These are phyloP conservation scores for Aspergillus udagawae DNA, from an alignment of 2,329 filamentous ascomycete genomes.

Conservation along the genomic window DNA sequence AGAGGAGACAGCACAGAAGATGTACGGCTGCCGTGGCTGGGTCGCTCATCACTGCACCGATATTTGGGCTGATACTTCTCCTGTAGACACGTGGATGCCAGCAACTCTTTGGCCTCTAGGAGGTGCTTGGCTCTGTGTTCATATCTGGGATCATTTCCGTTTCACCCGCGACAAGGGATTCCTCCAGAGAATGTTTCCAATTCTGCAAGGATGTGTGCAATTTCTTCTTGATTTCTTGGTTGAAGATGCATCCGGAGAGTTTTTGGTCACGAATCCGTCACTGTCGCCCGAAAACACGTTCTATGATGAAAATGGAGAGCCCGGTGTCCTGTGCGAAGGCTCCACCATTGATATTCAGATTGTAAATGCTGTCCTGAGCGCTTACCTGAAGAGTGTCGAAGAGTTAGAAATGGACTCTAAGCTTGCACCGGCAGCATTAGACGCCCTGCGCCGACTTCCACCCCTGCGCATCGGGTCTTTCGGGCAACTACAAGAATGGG, in stretches of 20 bases:
- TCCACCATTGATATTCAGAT: constrained; percentile 49
- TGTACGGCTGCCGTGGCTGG: constrained; percentile 56
- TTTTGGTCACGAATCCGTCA: constrained; percentile 25
- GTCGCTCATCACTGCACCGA: constrained; percentile 57
- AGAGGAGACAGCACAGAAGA: constrained; percentile 48
- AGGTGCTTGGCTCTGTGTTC: constrained; percentile 58
- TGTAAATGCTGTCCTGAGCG: constrained; percentile 37
- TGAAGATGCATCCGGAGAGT: constrained; percentile 18
- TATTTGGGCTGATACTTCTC: constrained; percentile 55
- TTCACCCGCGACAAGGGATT: constrained; percentile 39
- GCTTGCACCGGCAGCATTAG: constrained; percentile 13
- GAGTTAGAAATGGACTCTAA: constrained; percentile 10
- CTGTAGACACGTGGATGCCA: constrained; percentile 45
- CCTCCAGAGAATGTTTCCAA: constrained; percentile 19
- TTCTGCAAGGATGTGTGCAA: constrained; percentile 26
- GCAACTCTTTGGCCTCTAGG: constrained; percentile 41
- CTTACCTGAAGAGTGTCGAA: constrained; percentile 18
- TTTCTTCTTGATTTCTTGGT: constrained; percentile 29
- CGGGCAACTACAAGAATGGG: constrained; percentile 32
- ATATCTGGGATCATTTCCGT: constrained; percentile 56
- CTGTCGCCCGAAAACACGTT: constrained; percentile 30
- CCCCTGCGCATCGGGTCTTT: constrained; percentile 13
- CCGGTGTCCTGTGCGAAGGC: constrained; percentile 33
- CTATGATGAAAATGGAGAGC: constrained; percentile 17
- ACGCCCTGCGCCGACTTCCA: constrained; percentile 13